Evolutionary conservation across 371 early-diverging fungal genomes (phyloP), one percentile per base, ranked within the genome.

Genomic region (Chytridium lagenaria): DNA sequence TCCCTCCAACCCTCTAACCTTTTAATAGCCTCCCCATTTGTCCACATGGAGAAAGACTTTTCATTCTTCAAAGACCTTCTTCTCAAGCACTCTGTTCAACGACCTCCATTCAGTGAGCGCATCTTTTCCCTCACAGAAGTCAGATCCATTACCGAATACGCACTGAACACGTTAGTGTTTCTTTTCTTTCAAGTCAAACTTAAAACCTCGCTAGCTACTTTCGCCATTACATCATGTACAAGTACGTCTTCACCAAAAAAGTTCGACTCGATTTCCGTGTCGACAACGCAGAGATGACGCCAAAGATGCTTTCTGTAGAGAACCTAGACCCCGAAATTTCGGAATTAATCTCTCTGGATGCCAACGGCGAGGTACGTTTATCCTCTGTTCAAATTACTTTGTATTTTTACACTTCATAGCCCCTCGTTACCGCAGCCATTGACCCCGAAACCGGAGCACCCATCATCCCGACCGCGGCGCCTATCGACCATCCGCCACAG

Each of bases 181-280:
- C 7, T 72, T 49, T 67, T 10, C 36, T 65, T 19, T 50, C 38
- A 40, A 22, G 61, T 65, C 51, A 69, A 66, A 1, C 36, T 10
- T 22, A 12, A n/a, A 37, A 49, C 38, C 36, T 67, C n/a, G 38
- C 64, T 52, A 86, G 85, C 55, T 87, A 85, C 72, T 87, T 87
- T 67, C 76, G 85, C 10, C 87, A 87, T 70, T 87, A 87, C 67
- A 40, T 83, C 23, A 78, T 87, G 80, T 87, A 87, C 77, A 87
- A 86, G 70, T 84, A 84, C 69, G 81, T 70, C 1, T 87, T 87
- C 69, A 86, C 86, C 1, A 86, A 86, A 71, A 82, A 85, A 73
- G 59, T 84, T 68, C 72, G 77, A 39, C 52, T 86, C 65, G 81
- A 85, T n/a, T 76, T 86, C 55, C 70, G 67, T 1, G 74, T 84